phyloP scores from a whole-genome alignment of 495 filamentous ascomycete genomes.

The Trichocladium antarcticum region DNA sequence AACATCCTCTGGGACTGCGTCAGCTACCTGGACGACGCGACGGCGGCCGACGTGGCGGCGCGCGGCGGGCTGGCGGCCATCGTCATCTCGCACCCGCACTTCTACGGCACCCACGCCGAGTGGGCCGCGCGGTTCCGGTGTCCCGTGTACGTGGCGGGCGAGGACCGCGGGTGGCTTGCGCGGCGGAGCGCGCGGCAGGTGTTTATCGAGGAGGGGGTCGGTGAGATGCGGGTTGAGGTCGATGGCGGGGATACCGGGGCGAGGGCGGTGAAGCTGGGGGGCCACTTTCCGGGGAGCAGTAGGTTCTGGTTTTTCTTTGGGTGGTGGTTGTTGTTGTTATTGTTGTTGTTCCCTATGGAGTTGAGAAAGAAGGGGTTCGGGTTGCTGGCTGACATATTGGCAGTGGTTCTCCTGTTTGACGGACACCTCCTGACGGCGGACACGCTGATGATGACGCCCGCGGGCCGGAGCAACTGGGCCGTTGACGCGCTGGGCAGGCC shows the following conservation, averaged over 20 bases:
- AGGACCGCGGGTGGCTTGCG: conserved; percentile 51
- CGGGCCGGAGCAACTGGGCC: conserved; percentile 35
- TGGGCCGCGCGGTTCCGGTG: conserved; percentile 57
- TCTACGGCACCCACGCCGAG: conserved; percentile 56
- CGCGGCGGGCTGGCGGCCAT: conserved; percentile 57
- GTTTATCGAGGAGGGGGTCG: conserved; percentile 28
- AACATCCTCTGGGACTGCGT: conserved; percentile 72
- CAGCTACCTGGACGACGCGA: conserved; percentile 50
- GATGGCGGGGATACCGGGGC: conserved; percentile 42
- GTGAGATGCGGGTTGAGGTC: conserved; percentile 14
- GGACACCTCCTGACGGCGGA: conserved; percentile 57
- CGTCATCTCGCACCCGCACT: conserved; percentile 72
- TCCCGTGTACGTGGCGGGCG: conserved; percentile 48
- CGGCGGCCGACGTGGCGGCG: conserved; percentile 35
- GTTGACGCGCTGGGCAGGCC: conserved; percentile 22
- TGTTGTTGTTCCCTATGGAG: no score
- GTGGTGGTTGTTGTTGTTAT: no score
- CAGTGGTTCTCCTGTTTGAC: conserved; percentile 47
- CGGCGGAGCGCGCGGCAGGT: conserved; percentile 26
- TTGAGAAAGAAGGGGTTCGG: background rate
- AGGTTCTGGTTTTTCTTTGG: background rate
- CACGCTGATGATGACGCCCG: conserved; percentile 55
- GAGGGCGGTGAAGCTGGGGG: conserved; percentile 54
- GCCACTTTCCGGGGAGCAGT: conserved; percentile 61
- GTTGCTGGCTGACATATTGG: background rate